Percentiles rank a stretch among this genome's conserved stretches.
Conservation (phyloP, 2,329 filamentous ascomycete genomes). For the Calonectria crousiana region DNA sequence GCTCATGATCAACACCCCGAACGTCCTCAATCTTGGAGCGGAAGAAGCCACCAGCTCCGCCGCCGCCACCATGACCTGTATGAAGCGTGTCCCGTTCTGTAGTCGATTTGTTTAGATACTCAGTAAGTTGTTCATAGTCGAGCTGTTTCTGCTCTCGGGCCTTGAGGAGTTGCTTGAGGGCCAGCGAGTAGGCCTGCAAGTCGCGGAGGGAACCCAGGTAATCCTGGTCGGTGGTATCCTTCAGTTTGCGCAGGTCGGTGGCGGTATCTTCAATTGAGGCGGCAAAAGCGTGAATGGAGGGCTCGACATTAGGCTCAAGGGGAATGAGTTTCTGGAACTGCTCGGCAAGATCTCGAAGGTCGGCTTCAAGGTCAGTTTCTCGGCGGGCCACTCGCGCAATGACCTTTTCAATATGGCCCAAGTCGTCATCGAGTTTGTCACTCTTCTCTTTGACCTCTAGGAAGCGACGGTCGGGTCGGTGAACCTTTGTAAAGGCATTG, state of each 20-base stretch:
- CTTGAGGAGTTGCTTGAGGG: constrained; percentile 89
- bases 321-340: constrained; percentile 95
- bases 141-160: constrained; percentile 97
- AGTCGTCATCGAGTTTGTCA: constrained; percentile 93
- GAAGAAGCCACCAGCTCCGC: constrained; percentile 85
- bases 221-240: constrained; percentile 94
- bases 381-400: constrained; percentile 89
- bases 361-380: constrained; percentile 87
- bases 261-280: constrained; percentile 87
- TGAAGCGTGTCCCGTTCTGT: constrained; percentile 85
- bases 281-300: constrained; percentile 86
- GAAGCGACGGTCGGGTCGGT: constrained; percentile 95
- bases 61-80: constrained; percentile 70
- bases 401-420: constrained; percentile 95
- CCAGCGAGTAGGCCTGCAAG: constrained; percentile 94
- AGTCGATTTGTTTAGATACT: constrained; percentile 93
- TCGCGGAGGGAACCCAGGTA: constrained; percentile 93
- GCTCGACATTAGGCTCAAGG: constrained; percentile 88
- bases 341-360: constrained; percentile 89
- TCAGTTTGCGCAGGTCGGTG: constrained; percentile 81
- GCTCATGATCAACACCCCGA: constrained; percentile 95
- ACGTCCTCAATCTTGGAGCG: constrained; percentile 97
- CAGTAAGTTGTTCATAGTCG: constrained; percentile 94
- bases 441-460: constrained; percentile 93
- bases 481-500: constrained; percentile 96